Conservation (phyloP, 176 grass and related monocot species). For the Luzula sylvatica region DNA sequence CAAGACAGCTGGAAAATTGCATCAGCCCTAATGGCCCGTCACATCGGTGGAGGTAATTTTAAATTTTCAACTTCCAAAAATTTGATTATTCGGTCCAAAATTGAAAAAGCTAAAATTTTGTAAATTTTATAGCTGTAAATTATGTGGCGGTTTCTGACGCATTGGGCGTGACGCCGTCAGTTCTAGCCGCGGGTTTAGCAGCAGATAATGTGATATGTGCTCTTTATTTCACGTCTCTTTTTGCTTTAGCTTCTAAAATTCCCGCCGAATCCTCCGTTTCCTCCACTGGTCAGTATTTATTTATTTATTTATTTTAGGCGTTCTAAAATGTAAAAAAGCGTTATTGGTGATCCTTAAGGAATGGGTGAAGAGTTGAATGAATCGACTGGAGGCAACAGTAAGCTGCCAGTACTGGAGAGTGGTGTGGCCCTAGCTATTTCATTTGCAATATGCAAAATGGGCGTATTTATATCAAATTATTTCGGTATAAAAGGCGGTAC, state of each 20-base stretch:
- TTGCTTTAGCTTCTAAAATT: slow-evolving; percentile 54
- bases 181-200: slow-evolving; percentile 51
- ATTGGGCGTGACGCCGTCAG: slow-evolving; percentile 45
- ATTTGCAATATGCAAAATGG: slow-evolving; percentile 58
- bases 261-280: slow-evolving; percentile 27
- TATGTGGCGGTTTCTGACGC: slow-evolving; percentile 66
- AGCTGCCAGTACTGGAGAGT: slow-evolving; percentile 47
- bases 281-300: slow-evolving; percentile 14
- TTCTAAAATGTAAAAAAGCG: neutral
- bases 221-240: slow-evolving; percentile 56
- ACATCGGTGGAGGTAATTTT: slow-evolving; percentile 58
- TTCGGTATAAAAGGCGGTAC: slow-evolving; percentile 50
- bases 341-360: slow-evolving; percentile 7
- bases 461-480: slow-evolving; percentile 28
- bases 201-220: slow-evolving; percentile 84
- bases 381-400: slow-evolving; percentile 25
- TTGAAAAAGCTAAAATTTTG: neutral
- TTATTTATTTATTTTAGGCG: neutral
- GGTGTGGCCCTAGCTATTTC: slow-evolving; percentile 35
- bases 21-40: slow-evolving; percentile 65
- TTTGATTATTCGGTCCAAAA: neutral
- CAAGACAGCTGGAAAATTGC: slow-evolving; percentile 69
- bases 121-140: slow-evolving; percentile 55
- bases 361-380: slow-evolving; percentile 11
- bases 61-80: neutral